A percentile compares a stretch with the other conserved stretches of the same genome.
Conservation (phyloP, 2,329 filamentous ascomycete species). For the Rutstroemia sp. region DNA sequence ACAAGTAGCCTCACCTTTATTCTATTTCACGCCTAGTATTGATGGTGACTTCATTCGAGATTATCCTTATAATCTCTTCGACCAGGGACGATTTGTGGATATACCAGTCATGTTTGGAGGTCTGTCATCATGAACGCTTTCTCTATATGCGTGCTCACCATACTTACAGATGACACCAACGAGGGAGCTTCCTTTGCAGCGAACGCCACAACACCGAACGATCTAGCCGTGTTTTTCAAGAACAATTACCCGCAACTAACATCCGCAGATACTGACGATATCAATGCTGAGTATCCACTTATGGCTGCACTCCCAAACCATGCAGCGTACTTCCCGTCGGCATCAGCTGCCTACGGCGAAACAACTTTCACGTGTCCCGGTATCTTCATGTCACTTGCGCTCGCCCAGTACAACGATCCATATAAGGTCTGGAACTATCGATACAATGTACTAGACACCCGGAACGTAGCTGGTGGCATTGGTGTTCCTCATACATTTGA, state of each 20-base stretch:
- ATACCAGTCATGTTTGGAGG: slow-evolving; percentile 36
- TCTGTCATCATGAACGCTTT: slow-evolving; percentile 6
- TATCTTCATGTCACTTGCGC: slow-evolving; percentile 33
- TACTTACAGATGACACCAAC: slow-evolving; percentile 33
- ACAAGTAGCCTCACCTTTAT: slow-evolving; percentile 28
- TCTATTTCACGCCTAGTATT: slow-evolving; percentile 36
- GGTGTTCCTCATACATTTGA: slow-evolving; percentile 35
- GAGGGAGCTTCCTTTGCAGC: slow-evolving; percentile 53
- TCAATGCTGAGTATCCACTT: slow-evolving; percentile 29
- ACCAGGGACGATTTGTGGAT: slow-evolving; percentile 32
- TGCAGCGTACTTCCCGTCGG: slow-evolving; percentile 33
- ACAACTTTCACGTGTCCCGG: slow-evolving; percentile 42
- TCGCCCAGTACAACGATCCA: slow-evolving; percentile 27
- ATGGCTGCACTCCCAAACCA: slow-evolving; percentile 27
- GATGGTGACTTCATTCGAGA: slow-evolving; percentile 36
- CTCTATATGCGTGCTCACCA: too few species aligned
- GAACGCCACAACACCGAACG: slow-evolving; percentile 28
- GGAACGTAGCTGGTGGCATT: slow-evolving; percentile 30
- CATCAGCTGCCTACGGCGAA: slow-evolving; percentile 38
- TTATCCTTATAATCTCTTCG: slow-evolving; percentile 32
- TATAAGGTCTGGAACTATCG: slow-evolving; percentile 39
- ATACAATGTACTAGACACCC: slow-evolving; percentile 37
- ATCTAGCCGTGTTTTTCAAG: slow-evolving; percentile 32
- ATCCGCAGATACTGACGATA: slow-evolving; percentile 20
- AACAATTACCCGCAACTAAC: slow-evolving; percentile 32